Base-by-base conservation (phyloP, 1,284 basidiomycete genomes). In the Naganishia liquefaciens region DNA sequence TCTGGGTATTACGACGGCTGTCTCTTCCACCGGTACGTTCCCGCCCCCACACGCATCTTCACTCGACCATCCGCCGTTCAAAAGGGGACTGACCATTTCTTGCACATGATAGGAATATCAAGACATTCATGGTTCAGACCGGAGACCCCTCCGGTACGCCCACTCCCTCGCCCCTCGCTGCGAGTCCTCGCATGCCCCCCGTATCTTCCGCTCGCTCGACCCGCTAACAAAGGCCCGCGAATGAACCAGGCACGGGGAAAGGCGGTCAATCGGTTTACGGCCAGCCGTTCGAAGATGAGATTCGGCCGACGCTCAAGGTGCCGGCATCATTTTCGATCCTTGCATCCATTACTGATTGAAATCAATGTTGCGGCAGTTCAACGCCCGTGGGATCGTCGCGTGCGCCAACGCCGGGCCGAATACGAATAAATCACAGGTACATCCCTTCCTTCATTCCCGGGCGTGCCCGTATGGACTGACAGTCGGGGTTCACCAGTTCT, bases 331-430 rank as follows among this genome's bases (percentile, higher is more conserved):
- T 37, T 27, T 5, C 21, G 17, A 47, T 21, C 19, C 37, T 43
- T 13, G 21, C 7, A 11, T 43, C 19, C 17, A 3, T 17, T 37
- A 10, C 46, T 57, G 30, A 15, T 49, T 40, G 5, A 10, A 30
- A 27, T 44, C n/a, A 37, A 54, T 17, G 17, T 43, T 11, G 3
- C 28, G 10, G n/a, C 76, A 94, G 92, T 97, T 98, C 82, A 96
- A 96, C 78, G 82, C 86, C 62, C 86, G 94, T 69, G 93, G 93
- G 21, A 84, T 96, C 69, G 87, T 96, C n/a, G 93, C 93, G 27
- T 96, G 97, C 92, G 94, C 93, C 58, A 97, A 97, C 77, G 88
- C 89, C 4, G 94, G 94, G 0, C 88, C 89, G 25, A 90, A 95
- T 77, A 88, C 89, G 23, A 97, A 96, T 81, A 96, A 95, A 79